Base-by-base conservation (phyloP, 2,329 filamentous ascomycete species). In the Fusarium udum region DNA sequence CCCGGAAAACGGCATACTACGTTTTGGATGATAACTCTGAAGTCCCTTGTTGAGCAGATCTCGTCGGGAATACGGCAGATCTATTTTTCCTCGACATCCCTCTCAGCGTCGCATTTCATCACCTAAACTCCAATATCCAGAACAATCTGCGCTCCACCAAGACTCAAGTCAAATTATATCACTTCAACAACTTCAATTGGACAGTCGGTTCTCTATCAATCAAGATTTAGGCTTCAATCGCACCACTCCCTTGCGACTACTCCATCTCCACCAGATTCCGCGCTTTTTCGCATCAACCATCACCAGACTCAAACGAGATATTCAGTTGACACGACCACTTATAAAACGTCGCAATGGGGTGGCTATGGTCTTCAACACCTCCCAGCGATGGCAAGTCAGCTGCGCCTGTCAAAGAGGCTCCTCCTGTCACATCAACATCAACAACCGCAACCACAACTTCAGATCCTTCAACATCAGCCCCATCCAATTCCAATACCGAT, bases 291-390 rank as follows among this genome's bases (percentile, higher is more conserved):
- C 31, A 36, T 37, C 48, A 36, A n/a, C 13, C n/a, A 40, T 24
- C 18, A 28, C 37, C 7, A 49, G 13, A 32, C 31, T 36, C 7
- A n/a, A 40, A 45, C 31, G 20, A 53, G 43, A 34, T 36, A 49
- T 42, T 46, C 31, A 32, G 36, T 12, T 43, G 22, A 64, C 6
- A 26, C 57, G 28, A 26, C 26, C 31, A 48, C 43, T 61, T 37
- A 56, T 40, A 69, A 37, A 43, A 40, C 32, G 45, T 72, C 76
- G 83, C 62, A 71, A 92, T 92, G 90, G 89, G 89, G 73, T 92
- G 90, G 90, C 83, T 90, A 70, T 91, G 89, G 88, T 84, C 87
- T 67, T 84, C 82, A 11, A 72, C 81, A n/a, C 76, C 82, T 51
- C 31, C 52, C 37, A 61, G 31, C 24, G 51, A 69, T 40, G 64